These are phyloP conservation scores for Cymodocea nodosa DNA, from an alignment of 116 monocot species.

Conservation along the genomic window DNA sequence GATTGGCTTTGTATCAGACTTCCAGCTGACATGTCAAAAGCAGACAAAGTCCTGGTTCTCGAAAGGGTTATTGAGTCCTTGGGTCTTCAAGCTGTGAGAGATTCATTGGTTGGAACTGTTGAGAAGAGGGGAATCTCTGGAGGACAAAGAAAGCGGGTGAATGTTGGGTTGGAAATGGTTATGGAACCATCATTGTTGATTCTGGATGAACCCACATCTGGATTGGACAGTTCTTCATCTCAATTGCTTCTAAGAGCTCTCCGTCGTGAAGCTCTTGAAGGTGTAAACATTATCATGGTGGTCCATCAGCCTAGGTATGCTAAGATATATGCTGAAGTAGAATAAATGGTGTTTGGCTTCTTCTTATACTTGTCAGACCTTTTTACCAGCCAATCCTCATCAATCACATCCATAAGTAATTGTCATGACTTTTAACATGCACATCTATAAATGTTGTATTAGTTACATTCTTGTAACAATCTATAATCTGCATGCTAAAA, in stretches of 20 bases:
- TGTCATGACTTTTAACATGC: no score
- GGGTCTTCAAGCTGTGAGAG: slow-evolving; percentile 71
- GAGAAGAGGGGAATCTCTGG: slow-evolving; percentile 98
- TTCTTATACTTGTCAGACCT: background rate
- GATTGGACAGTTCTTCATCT: slow-evolving; percentile 93
- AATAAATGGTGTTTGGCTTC: background rate
- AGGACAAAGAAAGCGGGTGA: slow-evolving; percentile 92
- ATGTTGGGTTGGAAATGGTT: slow-evolving; percentile 98
- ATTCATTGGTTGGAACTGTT: slow-evolving; percentile 96
- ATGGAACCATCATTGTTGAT: slow-evolving; percentile 96
- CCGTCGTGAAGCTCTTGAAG: slow-evolving; percentile 86
- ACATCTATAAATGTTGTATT: no score
- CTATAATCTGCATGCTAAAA: no score
- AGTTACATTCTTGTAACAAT: no score
- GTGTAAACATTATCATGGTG: slow-evolving; percentile 90
- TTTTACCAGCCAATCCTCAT: no score
- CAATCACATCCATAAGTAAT: no score
- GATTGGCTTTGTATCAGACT: slow-evolving; percentile 32
- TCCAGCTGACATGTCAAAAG: slow-evolving; percentile 72
- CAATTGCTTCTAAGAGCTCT: slow-evolving; percentile 79
- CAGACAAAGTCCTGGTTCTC: slow-evolving; percentile 93
- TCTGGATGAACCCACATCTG: slow-evolving; percentile 97
- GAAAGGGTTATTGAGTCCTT: slow-evolving; percentile 97
- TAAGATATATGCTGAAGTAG: background rate
- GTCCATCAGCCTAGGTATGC: slow-evolving; percentile 96